Conservation (phyloP, 2,329 filamentous ascomycete genomes). For the Phyllosticta ampelicida region DNA sequence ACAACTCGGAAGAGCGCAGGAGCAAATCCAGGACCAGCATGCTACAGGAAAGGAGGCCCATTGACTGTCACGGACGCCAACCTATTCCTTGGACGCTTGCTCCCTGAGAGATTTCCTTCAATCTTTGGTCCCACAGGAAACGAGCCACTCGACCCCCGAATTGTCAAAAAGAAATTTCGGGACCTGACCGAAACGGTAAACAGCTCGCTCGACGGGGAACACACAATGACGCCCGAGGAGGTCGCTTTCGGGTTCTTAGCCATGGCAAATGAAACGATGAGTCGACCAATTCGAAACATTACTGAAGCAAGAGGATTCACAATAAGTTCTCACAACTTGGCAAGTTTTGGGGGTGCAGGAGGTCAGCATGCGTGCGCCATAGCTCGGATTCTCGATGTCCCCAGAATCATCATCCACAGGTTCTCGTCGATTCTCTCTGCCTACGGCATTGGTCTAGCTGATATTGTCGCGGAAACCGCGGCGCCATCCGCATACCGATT, state of each 20-base stretch:
- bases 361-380: conserved; percentile 34
- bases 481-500: conserved; percentile 55
- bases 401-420: conserved; percentile 33
- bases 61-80: conserved; percentile 27
- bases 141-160: conserved; percentile 31
- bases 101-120: conserved; percentile 22
- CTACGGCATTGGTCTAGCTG: conserved; percentile 30
- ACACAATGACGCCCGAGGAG: conserved; percentile 19
- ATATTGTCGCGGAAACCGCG: conserved; percentile 1
- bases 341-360: conserved; percentile 24
- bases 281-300: conserved; percentile 19
- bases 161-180: conserved; percentile 31
- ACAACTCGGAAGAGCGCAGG: conserved; percentile 15
- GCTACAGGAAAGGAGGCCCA: conserved; percentile 25
- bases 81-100: conserved; percentile 22
- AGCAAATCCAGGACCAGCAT: conserved; percentile 27
- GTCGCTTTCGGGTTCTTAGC: conserved; percentile 18
- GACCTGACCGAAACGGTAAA: conserved; percentile 37
- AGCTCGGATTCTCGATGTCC: conserved; percentile 34
- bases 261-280: conserved; percentile 23
- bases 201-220: conserved; percentile 19
- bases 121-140: conserved; percentile 25
- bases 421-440: conserved; percentile 39
- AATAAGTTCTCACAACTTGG: conserved; percentile 17
- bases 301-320: conserved; percentile 20